phyloP scores from a whole-genome alignment of 345 rosid genomes.

The Capsella bursapastoris region DNA sequence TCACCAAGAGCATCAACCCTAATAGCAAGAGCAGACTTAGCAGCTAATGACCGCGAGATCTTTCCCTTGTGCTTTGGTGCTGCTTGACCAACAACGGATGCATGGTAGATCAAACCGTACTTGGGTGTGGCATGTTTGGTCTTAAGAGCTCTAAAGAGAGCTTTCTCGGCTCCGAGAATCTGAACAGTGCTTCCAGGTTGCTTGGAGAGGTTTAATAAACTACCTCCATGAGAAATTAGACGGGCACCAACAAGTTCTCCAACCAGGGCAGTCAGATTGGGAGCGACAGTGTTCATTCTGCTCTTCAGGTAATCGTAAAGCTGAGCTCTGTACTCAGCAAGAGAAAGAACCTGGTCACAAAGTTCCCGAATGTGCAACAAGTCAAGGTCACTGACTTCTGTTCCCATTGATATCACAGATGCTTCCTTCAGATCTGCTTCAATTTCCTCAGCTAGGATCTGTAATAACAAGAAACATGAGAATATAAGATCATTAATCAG shows the following conservation, averaged over 20 bases:
- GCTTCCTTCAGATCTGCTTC: slow-evolving; percentile 80
- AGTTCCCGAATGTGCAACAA: slow-evolving; percentile 70
- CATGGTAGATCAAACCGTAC: slow-evolving; percentile 82
- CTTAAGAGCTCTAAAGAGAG: slow-evolving; percentile 82
- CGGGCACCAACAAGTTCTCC: slow-evolving; percentile 90
- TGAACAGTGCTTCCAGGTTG: slow-evolving; percentile 85
- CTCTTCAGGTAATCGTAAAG: slow-evolving; percentile 78
- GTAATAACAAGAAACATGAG: slow-evolving; percentile 20
- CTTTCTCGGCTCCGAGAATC: slow-evolving; percentile 84
- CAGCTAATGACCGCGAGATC: slow-evolving; percentile 78
- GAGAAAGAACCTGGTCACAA: slow-evolving; percentile 72
- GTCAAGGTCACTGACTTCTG: slow-evolving; percentile 81
- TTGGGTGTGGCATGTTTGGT: slow-evolving; percentile 87
- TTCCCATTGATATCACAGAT: slow-evolving; percentile 80
- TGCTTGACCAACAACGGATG: slow-evolving; percentile 80
- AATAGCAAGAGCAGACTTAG: slow-evolving; percentile 69
- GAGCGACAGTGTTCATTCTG: slow-evolving; percentile 79
- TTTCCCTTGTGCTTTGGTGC: slow-evolving; percentile 78
- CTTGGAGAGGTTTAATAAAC: slow-evolving; percentile 77
- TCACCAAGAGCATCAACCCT: slow-evolving; percentile 85
- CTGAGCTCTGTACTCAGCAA: slow-evolving; percentile 78
- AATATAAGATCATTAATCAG: background rate
- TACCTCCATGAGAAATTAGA: slow-evolving; percentile 78
- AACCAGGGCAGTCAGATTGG: slow-evolving; percentile 80
- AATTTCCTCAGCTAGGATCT: slow-evolving; percentile 60